Evolutionary conservation across 257 asterid genomes (phyloP).

Genomic region (Solanum tarijense): DNA sequence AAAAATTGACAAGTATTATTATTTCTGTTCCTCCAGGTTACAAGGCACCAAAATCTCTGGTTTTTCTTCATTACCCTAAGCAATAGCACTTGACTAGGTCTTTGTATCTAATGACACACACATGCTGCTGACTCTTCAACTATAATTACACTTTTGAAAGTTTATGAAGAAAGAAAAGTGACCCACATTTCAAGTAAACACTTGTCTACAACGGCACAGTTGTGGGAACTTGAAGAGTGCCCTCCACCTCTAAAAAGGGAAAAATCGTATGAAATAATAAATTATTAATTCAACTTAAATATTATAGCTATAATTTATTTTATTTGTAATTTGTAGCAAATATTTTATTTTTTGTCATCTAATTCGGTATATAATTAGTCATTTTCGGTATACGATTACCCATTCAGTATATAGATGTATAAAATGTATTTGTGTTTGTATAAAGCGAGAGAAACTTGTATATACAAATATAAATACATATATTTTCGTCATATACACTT

Average conservation of each 20-base stretch:
- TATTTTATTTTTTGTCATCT: rapidly evolving
- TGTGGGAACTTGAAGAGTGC: background rate
- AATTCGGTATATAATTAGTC: no score
- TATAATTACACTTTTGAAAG: background rate
- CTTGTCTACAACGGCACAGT: background rate
- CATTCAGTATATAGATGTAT: no score
- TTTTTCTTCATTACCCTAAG: background rate
- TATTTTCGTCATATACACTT: no score
- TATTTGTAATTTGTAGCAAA: no score
- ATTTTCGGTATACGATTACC: no score
- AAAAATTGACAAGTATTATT: background rate
- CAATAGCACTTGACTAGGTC: background rate
- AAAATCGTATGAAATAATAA: no score
- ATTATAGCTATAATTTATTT: rapidly evolving
- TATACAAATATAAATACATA: no score
- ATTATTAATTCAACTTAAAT: no score
- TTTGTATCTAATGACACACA: background rate
- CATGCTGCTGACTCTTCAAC: conserved; percentile 25
- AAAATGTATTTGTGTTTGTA: no score
- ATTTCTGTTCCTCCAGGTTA: background rate
- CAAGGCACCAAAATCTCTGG: background rate
- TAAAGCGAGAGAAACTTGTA: no score
- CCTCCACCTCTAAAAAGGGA: background rate
- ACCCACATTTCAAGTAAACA: background rate
- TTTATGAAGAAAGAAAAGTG: background rate